phyloP scores from a whole-genome alignment of 345 rosid genomes.

The Mallotus nudiflorus region DNA sequence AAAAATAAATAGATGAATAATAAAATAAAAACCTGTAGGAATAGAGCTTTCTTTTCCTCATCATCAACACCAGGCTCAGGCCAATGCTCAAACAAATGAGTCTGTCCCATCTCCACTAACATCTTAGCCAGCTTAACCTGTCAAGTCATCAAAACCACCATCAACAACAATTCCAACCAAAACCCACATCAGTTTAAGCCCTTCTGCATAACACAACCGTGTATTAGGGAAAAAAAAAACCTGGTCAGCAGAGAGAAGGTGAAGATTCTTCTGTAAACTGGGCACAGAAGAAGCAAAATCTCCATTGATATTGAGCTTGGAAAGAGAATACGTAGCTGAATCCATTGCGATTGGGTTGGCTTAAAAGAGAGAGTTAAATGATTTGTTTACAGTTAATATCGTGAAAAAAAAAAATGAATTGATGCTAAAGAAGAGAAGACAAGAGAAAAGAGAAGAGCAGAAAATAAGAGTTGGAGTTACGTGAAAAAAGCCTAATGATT shows the following conservation, averaged over 20 bases:
- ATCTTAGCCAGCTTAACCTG: constrained; percentile 80
- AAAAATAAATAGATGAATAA: neutral
- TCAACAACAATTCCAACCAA: neutral
- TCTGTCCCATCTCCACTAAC: constrained; percentile 69
- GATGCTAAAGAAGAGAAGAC: neutral
- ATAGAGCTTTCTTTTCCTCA: constrained; percentile 55
- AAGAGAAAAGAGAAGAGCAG: too few relatives aligned
- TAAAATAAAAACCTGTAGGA: constrained; percentile 56
- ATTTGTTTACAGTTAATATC: too few relatives aligned
- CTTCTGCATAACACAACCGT: neutral
- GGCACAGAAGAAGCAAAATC: constrained; percentile 56
- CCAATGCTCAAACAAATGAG: constrained; percentile 75
- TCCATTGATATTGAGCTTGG: constrained; percentile 35
- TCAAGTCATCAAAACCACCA: constrained; percentile 18
- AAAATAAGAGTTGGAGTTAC: neutral
- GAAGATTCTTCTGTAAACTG: constrained; percentile 56
- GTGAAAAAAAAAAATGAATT: too few relatives aligned
- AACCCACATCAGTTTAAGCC: too few relatives aligned
- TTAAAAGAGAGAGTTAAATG: too few relatives aligned
- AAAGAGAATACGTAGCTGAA: constrained; percentile 24
- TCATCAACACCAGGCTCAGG: constrained; percentile 70
- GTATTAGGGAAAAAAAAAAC: constrained; percentile 20
- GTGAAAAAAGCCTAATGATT: neutral
- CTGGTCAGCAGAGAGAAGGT: constrained; percentile 57
- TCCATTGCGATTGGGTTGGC: constrained; percentile 15